Base-by-base conservation (phyloP, 148 eudicot genomes). In the Vaccinium vitisidaea region DNA sequence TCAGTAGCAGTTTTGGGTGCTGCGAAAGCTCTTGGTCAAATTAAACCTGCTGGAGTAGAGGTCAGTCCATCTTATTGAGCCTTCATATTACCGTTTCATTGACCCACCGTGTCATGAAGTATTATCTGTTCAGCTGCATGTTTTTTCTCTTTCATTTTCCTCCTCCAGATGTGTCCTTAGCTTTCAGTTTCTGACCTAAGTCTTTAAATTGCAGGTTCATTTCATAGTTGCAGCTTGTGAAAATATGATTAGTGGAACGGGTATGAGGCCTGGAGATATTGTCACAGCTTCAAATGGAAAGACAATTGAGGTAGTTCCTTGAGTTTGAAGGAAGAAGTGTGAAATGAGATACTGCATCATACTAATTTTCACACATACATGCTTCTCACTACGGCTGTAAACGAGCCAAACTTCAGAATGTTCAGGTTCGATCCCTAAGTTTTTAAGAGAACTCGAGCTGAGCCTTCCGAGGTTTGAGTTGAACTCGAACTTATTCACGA, bases 181-280 rank as follows among this genome's bases (percentile, higher is more conserved):
- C 3, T 67, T 11, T 67, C 14, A 67, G 25, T 67, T 67, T 67
- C 73, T 67, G 73, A 67, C 2, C 13, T 67, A 67, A 23, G 14
- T 61, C 25, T 82, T 71, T 49, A 23, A n/a, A 49, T 77, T 90
- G 90, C 90, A 97, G 99, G 98, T 95, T 88, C 98, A 97, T 89
- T 97, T 97, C 88, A 91, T 97, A 77, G 96, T 95, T 88, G 99
- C 99, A 73, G 98, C 99, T 75, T 97, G 99, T 88, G 99, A 97
- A 85, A 97, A 97, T 88, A 95, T 97, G 99, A 94, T 97, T 30
- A 97, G 99, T 86, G 99, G 99, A 86, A 93, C 98, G 80, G 99
- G 99, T 80, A 95, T 97, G 98, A 91, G 99, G 85, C 99, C 99
- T 86, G 99, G 99, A 87, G 99, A 97, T 52, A 70, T 97, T 83